These are phyloP conservation scores for Paraleonurus japonicus DNA, from an alignment of 257 asterid genomes.

Conservation along the genomic window DNA sequence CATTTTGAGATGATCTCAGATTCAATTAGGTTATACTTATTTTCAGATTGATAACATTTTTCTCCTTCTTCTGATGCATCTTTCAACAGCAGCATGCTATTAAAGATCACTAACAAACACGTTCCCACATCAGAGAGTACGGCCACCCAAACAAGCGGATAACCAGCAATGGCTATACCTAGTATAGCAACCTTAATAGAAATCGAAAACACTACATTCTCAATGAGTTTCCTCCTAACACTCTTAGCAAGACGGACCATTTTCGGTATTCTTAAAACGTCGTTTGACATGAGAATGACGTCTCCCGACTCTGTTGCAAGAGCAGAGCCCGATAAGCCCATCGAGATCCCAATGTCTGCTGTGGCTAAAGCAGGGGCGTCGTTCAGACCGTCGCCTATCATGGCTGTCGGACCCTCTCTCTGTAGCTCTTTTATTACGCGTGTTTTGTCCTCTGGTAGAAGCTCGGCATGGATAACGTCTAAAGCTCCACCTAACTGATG, in stretches of 20 bases:
- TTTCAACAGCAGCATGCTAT: background rate
- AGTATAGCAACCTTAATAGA: background rate
- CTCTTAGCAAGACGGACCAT: background rate
- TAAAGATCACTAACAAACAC: background rate
- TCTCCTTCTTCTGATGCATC: background rate
- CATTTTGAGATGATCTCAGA: background rate
- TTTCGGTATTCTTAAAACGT: background rate
- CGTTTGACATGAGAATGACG: slow-evolving; percentile 5
- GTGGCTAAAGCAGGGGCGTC: slow-evolving; percentile 15
- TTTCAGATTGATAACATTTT: background rate
- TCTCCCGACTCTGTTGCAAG: slow-evolving; percentile 5
- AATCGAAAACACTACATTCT: background rate
- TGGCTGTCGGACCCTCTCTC: background rate
- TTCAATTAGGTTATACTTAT: background rate
- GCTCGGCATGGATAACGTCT: background rate
- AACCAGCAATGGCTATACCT: background rate
- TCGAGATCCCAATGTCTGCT: background rate
- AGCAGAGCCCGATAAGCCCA: slow-evolving; percentile 1
- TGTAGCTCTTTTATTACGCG: background rate
- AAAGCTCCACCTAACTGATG: background rate
- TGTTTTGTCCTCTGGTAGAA: slow-evolving; percentile 9
- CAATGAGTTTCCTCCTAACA: background rate
- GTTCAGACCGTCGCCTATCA: slow-evolving; percentile 8
- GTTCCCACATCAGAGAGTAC: background rate
- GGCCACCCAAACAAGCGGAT: background rate